Conservation (phyloP, 441 rosid species). For the Pelargonium exstipulatum region DNA sequence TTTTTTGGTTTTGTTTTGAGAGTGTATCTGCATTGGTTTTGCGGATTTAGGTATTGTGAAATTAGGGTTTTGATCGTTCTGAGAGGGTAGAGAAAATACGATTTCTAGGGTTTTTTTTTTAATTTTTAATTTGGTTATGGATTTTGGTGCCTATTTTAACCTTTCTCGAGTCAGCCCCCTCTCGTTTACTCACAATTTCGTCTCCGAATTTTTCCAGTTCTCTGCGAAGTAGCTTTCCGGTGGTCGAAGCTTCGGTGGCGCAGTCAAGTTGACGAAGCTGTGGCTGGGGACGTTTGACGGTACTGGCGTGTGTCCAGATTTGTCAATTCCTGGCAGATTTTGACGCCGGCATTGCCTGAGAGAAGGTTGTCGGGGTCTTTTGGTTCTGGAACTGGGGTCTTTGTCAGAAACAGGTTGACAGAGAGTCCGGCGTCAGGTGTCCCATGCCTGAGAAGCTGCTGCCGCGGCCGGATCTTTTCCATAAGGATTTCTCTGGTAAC, state of each 20-base stretch:
- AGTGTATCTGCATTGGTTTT: slow-evolving; percentile 1
- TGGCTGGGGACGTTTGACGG: not conserved
- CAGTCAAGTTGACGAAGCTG: not conserved
- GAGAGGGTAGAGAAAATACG: not conserved
- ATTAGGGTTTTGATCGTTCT: slow-evolving; percentile 6
- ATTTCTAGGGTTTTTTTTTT: not conserved
- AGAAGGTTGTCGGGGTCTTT: not conserved
- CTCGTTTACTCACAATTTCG: not conserved
- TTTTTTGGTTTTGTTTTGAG: not conserved
- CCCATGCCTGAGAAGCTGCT: too few species aligned
- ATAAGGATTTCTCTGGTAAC: not conserved
- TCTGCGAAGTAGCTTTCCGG: not conserved
- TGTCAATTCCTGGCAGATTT: not conserved
- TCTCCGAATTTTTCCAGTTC: not conserved
- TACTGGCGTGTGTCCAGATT: not conserved
- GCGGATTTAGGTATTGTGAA: not conserved
- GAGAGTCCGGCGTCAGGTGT: not conserved
- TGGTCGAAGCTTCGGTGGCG: not conserved
- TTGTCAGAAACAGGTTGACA: not conserved
- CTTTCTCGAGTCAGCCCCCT: slow-evolving; percentile 1
- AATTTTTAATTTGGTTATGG: not conserved
- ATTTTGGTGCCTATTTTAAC: slow-evolving; percentile 4
- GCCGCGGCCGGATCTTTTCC: not conserved
- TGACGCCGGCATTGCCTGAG: slow-evolving; percentile 2
- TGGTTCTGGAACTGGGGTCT: not conserved